These are phyloP conservation scores for Lasiodiplodia gonubiensis DNA, from an alignment of 2,329 filamentous ascomycete genomes.

Conservation along the genomic window DNA sequence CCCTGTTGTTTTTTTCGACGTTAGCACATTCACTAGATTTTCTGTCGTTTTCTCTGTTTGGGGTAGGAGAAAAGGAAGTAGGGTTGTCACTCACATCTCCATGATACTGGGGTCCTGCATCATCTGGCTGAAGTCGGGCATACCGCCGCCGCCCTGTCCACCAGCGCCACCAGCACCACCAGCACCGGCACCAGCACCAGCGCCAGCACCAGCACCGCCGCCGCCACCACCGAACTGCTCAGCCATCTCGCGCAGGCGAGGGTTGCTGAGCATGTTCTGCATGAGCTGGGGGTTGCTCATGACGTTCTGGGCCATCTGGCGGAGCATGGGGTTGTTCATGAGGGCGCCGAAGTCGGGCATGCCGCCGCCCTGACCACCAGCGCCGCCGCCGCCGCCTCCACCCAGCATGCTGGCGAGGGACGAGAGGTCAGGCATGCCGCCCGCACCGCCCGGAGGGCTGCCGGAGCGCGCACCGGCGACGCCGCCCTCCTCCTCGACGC, in stretches of 20 bases:
- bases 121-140: conserved; percentile 83
- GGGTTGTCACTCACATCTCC: conserved; percentile 75
- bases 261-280: conserved; percentile 93
- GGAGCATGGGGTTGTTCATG: conserved; percentile 99
- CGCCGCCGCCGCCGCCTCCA: conserved; percentile 66
- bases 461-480: conserved; percentile 34
- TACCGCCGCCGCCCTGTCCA: conserved; percentile 68
- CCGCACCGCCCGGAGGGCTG: conserved; percentile 41
- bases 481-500: conserved; percentile 78
- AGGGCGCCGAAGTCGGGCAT: conserved; percentile 88
- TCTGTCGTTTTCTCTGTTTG: too few species aligned
- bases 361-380: conserved; percentile 66
- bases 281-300: conserved; percentile 97
- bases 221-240: conserved; percentile 69
- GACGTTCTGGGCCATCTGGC: conserved; percentile 93
- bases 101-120: conserved; percentile 94
- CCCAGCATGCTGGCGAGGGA: conserved; percentile 54
- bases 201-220: conserved; percentile 43
- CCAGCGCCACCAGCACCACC: conserved; percentile 40
- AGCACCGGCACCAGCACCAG: conserved; percentile 39
- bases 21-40: neutral
- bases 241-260: conserved; percentile 84
- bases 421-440: conserved; percentile 52
- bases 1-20: conserved; percentile 53
- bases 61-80: neutral